These are phyloP conservation scores for Byssothecium circinans DNA, from an alignment of 2,329 filamentous ascomycete species.

Conservation along the genomic window DNA sequence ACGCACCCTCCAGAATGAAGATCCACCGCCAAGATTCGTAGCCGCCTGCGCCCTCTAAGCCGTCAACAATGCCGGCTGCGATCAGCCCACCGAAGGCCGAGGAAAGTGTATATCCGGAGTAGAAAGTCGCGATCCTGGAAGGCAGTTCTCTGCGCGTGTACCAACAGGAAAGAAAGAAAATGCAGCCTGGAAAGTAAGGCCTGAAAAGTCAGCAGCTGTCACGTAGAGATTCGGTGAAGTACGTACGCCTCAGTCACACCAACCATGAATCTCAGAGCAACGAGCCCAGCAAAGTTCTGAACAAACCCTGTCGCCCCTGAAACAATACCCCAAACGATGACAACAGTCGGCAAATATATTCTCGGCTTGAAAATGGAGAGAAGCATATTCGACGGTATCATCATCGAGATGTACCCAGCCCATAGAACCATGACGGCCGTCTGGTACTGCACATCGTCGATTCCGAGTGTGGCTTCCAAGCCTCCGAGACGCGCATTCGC, in stretches of 20 bases:
- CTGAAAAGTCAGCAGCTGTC: not conserved
- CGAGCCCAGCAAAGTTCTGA: conserved; percentile 46
- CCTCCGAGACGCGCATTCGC: conserved; percentile 31
- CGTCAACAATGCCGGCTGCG: conserved; percentile 54
- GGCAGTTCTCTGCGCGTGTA: conserved; percentile 45
- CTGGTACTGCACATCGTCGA: conserved; percentile 23
- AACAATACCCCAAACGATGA: conserved; percentile 48
- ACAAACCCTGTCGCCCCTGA: conserved; percentile 53
- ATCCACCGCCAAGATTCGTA: conserved; percentile 36
- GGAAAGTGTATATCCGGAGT: conserved; percentile 58
- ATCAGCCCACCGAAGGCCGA: conserved; percentile 56
- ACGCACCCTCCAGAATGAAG: conserved; percentile 25
- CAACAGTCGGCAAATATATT: conserved; percentile 55
- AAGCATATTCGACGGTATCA: conserved; percentile 63
- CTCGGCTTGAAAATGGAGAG: conserved; percentile 58
- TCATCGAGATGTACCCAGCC: conserved; percentile 61
- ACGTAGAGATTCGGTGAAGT: not conserved
- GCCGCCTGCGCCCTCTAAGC: conserved; percentile 37
- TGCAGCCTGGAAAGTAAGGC: conserved; percentile 19
- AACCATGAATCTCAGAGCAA: conserved; percentile 48
- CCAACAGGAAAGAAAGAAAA: conserved; percentile 28
- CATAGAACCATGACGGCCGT: conserved; percentile 56
- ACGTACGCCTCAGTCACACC: conserved; percentile 24
- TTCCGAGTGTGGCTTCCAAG: conserved; percentile 22
- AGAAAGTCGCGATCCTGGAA: conserved; percentile 59